Percentiles rank a stretch among this genome's conserved stretches.
phyloP scores from a whole-genome alignment of 2,329 filamentous ascomycete genomes.

The Myriosclerotinia duriaeana region DNA sequence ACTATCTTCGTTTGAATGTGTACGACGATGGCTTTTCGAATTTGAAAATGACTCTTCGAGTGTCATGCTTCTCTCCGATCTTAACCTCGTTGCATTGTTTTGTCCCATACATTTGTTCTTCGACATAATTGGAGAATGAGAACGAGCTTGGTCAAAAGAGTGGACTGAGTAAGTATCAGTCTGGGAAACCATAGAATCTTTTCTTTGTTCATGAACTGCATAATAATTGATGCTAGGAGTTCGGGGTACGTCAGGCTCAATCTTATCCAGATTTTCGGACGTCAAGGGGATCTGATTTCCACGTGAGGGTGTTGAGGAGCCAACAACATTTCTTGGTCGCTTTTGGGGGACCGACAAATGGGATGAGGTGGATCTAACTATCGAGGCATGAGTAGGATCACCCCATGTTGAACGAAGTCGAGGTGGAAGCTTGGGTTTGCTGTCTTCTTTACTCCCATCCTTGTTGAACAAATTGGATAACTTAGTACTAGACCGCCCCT shows the following conservation, averaged over 20 bases:
- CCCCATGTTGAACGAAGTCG: constrained; percentile 35
- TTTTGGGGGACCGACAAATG: constrained; percentile 40
- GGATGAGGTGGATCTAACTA: constrained; percentile 31
- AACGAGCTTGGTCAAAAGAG: constrained; percentile 45
- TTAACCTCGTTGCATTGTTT: constrained; percentile 40
- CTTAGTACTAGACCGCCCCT: constrained; percentile 49
- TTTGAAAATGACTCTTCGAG: constrained; percentile 29
- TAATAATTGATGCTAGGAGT: constrained; percentile 50
- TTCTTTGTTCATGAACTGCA: constrained; percentile 51
- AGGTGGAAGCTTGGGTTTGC: constrained; percentile 34
- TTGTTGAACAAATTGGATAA: constrained; percentile 52
- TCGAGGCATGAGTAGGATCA: constrained; percentile 30
- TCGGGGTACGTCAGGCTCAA: constrained; percentile 35
- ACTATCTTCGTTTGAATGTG: constrained; percentile 45
- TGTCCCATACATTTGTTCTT: constrained; percentile 39
- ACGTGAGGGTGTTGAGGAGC: constrained; percentile 38
- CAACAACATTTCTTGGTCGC: constrained; percentile 37
- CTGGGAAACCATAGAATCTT: constrained; percentile 56
- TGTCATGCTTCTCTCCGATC: constrained; percentile 42
- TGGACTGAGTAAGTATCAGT: constrained; percentile 56
- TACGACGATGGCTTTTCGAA: constrained; percentile 39
- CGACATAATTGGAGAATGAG: constrained; percentile 47
- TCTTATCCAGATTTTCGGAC: constrained; percentile 42
- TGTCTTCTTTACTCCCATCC: constrained; percentile 40
- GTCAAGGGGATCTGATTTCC: constrained; percentile 46